These are phyloP conservation scores for Aspergillus versicolor DNA, from an alignment of 2,329 filamentous ascomycete species.

Conservation along the genomic window DNA sequence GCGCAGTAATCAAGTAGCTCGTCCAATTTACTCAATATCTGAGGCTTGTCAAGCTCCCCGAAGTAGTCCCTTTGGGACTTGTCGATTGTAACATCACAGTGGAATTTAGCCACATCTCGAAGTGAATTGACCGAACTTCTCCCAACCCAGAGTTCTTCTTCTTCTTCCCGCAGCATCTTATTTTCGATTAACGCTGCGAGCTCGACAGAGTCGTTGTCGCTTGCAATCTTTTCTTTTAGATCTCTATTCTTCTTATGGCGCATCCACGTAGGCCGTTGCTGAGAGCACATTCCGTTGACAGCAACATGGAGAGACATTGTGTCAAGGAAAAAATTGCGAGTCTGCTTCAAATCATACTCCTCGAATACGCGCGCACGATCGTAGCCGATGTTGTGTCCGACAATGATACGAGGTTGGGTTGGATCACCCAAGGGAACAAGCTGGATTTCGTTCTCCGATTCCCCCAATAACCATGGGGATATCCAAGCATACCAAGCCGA, in stretches of 20 bases:
- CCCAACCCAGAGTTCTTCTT: constrained; percentile 94
- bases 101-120: constrained; percentile 93
- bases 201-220: constrained; percentile 68
- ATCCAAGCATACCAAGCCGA: constrained; percentile 97
- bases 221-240: constrained; percentile 73
- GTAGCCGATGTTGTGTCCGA: constrained; percentile 95
- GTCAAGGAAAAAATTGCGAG: constrained; percentile 83
- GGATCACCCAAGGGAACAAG: constrained; percentile 84
- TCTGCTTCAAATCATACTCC: constrained; percentile 82
- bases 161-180: constrained; percentile 69
- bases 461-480: constrained; percentile 88
- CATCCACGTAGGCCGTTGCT: constrained; percentile 95
- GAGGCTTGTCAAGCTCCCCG: constrained; percentile 72
- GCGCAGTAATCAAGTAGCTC: constrained; percentile 91
- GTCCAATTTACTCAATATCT: constrained; percentile 70
- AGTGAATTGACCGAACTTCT: constrained; percentile 93
- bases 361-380: constrained; percentile 85
- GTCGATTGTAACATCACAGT: constrained; percentile 87
- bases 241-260: constrained; percentile 91
- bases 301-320: constrained; percentile 98
- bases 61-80: constrained; percentile 86
- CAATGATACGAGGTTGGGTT: constrained; percentile 69
- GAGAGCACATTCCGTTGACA: constrained; percentile 98
- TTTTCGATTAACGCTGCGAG: constrained; percentile 69
- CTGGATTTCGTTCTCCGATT: constrained; percentile 74